Base-by-base conservation (phyloP, 306 rosid species). In the Morella rubra region DNA sequence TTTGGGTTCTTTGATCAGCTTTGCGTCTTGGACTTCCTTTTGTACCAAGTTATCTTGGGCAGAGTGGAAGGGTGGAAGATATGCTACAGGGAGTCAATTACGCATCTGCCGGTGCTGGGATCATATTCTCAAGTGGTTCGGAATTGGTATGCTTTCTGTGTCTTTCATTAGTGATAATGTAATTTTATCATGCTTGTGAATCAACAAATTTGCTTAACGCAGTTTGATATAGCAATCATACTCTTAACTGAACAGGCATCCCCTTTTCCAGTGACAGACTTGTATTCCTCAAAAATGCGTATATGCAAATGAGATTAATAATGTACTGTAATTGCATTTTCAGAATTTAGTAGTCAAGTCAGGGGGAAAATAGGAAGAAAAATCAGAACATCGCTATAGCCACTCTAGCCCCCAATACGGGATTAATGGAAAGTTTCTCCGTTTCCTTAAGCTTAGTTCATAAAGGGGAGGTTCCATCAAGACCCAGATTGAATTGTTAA, bases 101-200 rank as follows among this genome's bases (percentile, higher is more conserved):
- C 50, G 97, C 97, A 60, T 94, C 98, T 69, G 98, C 98, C 45
- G 95, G 89, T 22, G 98, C 98, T 41, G 97, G 98, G 60, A 82
- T 95, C 50, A 95, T 95, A 73, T 86, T 86, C 85, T 79, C 91
- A 1, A 92, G 92, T 76, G 98, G 98, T 8, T 89, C 96, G 40
- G 98, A 93, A 76, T 87, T 93, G 96, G 98, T 91, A 81, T 71
- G 59, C 53, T 69, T 82, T 59, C 13, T 44, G 16, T 2, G 51
- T 22, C 47, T 67, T 37, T 46, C 14, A 41, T 24, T 42, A 66
- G n/a, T 10, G 44, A 60, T 54, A 8, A 72, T 44, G 12, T 9
- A 42, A 65, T 65, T 65, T 40, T 6, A 8, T 1, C 11, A 65
- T 5, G 2, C 22, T 37, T 65, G 45, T 32, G 44, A 37, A 7